phyloP scores from a whole-genome alignment of 2,329 filamentous ascomycete genomes.

The Ploettnerulaceae sp. region DNA sequence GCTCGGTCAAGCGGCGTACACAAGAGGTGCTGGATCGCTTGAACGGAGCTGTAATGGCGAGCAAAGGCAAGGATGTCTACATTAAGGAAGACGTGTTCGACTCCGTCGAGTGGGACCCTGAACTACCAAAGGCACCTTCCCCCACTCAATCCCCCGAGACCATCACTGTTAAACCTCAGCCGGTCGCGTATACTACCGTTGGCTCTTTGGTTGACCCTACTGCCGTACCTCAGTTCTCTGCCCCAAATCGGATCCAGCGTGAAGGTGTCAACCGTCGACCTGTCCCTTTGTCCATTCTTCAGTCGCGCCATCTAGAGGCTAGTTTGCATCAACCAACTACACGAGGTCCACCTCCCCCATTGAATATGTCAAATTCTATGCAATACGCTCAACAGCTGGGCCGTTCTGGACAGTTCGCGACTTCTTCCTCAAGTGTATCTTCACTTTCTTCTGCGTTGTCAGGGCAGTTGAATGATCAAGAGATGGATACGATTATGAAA shows the following conservation, averaged over 20 bases:
- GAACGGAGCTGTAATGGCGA: neutral
- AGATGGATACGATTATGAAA: neutral
- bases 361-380: slow-evolving; percentile 31
- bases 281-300: slow-evolving; percentile 23
- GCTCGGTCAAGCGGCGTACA: slow-evolving; percentile 3
- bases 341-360: slow-evolving; percentile 23
- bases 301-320: slow-evolving; percentile 21
- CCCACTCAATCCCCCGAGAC: slow-evolving; percentile 31
- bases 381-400: slow-evolving; percentile 31
- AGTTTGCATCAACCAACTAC: slow-evolving; percentile 15
- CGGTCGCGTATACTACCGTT: slow-evolving; percentile 34
- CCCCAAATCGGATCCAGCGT: slow-evolving; percentile 34
- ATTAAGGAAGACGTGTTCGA: slow-evolving; percentile 29
- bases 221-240: slow-evolving; percentile 28
- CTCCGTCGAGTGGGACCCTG: slow-evolving; percentile 31
- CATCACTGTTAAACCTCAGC: slow-evolving; percentile 26
- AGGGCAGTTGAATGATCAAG: neutral
- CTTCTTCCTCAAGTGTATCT: slow-evolving; percentile 7
- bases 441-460: neutral
- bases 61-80: neutral
- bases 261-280: slow-evolving; percentile 32
- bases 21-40: slow-evolving; percentile 1
- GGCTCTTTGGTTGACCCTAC: slow-evolving; percentile 34
- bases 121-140: slow-evolving; percentile 22
- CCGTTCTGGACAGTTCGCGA: slow-evolving; percentile 15